Evolutionary conservation across 176 grass and related monocot species (phyloP).

Genomic region (Poa pratensis): DNA sequence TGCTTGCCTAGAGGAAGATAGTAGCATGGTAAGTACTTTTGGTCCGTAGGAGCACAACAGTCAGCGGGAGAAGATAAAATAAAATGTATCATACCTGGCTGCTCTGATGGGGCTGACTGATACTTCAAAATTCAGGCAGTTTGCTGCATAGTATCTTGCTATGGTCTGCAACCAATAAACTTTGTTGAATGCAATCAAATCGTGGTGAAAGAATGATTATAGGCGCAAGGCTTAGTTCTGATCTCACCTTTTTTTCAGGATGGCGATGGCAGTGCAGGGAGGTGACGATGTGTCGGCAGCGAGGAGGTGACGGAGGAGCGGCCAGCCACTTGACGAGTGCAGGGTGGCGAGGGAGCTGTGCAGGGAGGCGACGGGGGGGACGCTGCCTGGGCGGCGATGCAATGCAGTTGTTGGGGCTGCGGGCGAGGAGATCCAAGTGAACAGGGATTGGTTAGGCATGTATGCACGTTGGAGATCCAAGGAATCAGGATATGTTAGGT

Average conservation of each 20-base stretch:
- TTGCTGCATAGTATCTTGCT: not conserved
- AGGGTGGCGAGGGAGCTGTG: not conserved
- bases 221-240: not conserved
- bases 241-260: no score
- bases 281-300: not conserved
- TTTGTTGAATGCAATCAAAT: not conserved
- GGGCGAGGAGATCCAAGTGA: no score
- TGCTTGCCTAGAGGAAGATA: no score
- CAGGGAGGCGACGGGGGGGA: not conserved
- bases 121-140: constrained; percentile 1
- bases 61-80: no score
- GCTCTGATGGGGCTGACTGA: not conserved
- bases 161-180: no score
- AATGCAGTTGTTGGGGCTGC: no score
- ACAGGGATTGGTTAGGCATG: no score
- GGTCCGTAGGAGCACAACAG: not conserved
- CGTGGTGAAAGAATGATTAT: not conserved
- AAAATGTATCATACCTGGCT: no score
- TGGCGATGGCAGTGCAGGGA: not conserved
- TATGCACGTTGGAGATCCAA: no score
- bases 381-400: not conserved
- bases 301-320: not conserved
- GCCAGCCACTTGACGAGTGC: not conserved
- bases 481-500: no score
- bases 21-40: no score